phyloP scores from a whole-genome alignment of 169 alveolate species.

The Plasmodium coatneyi region DNA sequence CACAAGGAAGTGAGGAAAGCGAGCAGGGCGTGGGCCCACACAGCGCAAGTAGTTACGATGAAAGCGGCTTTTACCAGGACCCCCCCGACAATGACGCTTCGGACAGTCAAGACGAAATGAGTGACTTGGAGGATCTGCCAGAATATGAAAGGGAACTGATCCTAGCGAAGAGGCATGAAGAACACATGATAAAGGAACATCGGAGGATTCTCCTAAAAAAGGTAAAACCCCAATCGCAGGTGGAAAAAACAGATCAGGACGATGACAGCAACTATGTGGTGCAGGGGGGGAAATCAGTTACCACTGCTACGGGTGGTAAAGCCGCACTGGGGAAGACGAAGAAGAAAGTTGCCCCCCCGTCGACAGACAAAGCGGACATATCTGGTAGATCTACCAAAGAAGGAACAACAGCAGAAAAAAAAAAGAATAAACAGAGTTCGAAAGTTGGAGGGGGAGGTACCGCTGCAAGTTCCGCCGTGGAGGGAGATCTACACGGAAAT shows the following conservation, averaged over 20 bases:
- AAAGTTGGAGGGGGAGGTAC: not conserved
- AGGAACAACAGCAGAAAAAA: not conserved
- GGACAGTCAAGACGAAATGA: slow-evolving; percentile 3
- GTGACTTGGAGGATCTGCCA: slow-evolving; percentile 75
- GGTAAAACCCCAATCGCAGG: slow-evolving; percentile 1
- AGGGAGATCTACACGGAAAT: not conserved
- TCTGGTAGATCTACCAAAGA: not conserved
- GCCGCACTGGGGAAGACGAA: not conserved
- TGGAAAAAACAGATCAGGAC: not conserved
- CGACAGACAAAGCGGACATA: not conserved
- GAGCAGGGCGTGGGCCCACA: not conserved
- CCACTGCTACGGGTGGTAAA: not conserved
- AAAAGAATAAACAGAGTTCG: not conserved
- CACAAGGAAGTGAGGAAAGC: not conserved
- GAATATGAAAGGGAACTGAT: slow-evolving; percentile 83
- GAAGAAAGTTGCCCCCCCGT: not conserved
- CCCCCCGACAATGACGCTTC: not conserved
- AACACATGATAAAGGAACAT: slow-evolving; percentile 72
- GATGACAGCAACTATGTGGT: not conserved
- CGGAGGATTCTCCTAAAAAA: slow-evolving; percentile 60
- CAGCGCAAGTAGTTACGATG: not conserved
- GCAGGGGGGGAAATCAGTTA: not conserved
- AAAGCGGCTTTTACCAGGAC: not conserved
- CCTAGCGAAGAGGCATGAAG: slow-evolving; percentile 85
- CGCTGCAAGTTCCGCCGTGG: not conserved